Conservation (phyloP, 306 rosid genomes). For the Castanea sativa region DNA sequence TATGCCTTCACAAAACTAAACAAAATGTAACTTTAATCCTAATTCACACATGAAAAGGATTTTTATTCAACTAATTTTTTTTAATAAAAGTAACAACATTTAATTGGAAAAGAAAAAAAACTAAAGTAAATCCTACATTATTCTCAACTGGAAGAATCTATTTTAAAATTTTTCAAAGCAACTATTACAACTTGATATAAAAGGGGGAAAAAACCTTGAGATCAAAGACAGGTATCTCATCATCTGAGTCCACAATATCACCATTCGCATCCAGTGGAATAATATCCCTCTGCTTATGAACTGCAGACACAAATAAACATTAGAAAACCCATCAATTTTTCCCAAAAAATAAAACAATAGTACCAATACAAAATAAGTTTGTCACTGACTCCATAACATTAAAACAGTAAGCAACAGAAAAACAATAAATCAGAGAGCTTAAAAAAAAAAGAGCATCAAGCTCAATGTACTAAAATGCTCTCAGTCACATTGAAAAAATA, state of each 20-base stretch:
- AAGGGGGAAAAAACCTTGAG: conserved; percentile 41
- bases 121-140: too few species aligned
- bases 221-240: conserved; percentile 61
- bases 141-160: neutral
- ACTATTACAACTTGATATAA: neutral
- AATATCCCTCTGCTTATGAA: conserved; percentile 78
- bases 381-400: neutral
- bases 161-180: neutral
- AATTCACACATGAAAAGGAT: neutral
- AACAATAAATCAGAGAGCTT: too few species aligned
- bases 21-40: neutral
- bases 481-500: too few species aligned
- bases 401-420: neutral
- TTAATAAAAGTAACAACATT: too few species aligned
- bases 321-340: neutral
- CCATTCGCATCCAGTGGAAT: conserved; percentile 61
- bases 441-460: too few species aligned
- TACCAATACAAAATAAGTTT: neutral
- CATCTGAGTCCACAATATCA: conserved; percentile 53
- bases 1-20: neutral
- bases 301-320: conserved; percentile 33
- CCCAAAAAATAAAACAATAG: neutral
- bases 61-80: too few species aligned
- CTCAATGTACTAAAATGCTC: too few species aligned
- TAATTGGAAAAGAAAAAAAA: too few species aligned